phyloP scores from a whole-genome alignment of 148 eudicot genomes.

The Rhododendron kiyosumense region DNA sequence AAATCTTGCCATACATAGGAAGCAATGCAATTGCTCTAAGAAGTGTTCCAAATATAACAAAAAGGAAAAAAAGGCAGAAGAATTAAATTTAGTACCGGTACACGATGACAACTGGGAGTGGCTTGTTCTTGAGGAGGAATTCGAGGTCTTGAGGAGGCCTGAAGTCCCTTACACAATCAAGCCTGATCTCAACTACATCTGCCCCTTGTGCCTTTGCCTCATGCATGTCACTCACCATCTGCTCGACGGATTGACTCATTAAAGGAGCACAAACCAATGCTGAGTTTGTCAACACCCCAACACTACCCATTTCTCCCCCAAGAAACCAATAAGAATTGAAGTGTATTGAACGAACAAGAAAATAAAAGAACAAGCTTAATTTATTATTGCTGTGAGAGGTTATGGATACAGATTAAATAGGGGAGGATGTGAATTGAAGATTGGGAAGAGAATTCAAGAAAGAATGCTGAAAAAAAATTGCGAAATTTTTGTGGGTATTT shows the following conservation, averaged over 20 bases:
- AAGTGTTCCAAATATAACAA: neutral
- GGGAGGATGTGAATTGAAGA: neutral
- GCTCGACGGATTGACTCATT: constrained; percentile 31
- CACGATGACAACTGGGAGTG: constrained; percentile 35
- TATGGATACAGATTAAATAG: neutral
- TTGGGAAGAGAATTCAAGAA: neutral
- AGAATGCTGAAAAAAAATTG: neutral
- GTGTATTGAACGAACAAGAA: neutral
- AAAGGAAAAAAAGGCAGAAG: neutral
- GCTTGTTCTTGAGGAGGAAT: constrained; percentile 25
- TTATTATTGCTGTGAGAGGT: neutral
- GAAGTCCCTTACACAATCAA: constrained; percentile 30
- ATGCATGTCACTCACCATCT: constrained; percentile 35
- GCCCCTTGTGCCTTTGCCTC: constrained; percentile 44
- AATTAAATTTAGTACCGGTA: constrained; percentile 24
- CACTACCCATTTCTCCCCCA: constrained; percentile 20
- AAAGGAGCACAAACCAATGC: constrained; percentile 43
- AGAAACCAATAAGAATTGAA: neutral
- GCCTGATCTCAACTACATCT: constrained; percentile 44
- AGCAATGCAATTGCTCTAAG: too few relatives aligned
- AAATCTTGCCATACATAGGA: neutral
- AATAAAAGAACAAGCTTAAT: neutral
- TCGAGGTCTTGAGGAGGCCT: constrained; percentile 24
- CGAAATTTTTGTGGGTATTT: too few relatives aligned
- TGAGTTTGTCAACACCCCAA: constrained; percentile 26